These are phyloP conservation scores for Dendrocalamus latiflorus DNA, from an alignment of 202 grass and related monocot species.

Conservation along the genomic window DNA sequence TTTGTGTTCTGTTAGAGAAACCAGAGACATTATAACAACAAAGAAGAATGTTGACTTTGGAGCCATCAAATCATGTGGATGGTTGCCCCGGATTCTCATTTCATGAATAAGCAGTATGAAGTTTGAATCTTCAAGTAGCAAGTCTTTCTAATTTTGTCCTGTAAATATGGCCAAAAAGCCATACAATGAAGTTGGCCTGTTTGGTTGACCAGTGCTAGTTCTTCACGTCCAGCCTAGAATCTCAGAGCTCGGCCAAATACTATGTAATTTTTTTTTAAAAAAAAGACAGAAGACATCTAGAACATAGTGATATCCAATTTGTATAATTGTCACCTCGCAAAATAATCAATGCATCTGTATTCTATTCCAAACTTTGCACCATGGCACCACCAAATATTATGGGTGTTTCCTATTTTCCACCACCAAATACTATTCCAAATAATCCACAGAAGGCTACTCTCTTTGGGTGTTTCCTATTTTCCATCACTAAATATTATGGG, in stretches of 20 bases:
- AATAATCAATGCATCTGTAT: not conserved
- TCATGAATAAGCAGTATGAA: not conserved
- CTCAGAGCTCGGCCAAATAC: not conserved
- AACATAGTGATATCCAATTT: not conserved
- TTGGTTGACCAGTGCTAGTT: not conserved
- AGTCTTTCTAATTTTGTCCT: not conserved
- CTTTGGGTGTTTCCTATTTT: too few relatives aligned
- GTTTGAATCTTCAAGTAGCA: not conserved
- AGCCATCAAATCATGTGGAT: not conserved
- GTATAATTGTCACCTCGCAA: not conserved
- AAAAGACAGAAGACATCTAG: not conserved
- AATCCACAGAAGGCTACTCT: too few relatives aligned
- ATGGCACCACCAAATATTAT: not conserved
- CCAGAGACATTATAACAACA: not conserved
- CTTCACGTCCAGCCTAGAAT: not conserved
- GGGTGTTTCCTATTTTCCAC: too few relatives aligned
- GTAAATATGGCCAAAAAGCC: not conserved
- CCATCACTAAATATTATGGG: not conserved
- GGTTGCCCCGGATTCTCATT: not conserved
- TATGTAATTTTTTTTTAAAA: not conserved
- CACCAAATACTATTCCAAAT: too few relatives aligned
- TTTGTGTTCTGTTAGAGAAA: not conserved
- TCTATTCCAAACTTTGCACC: not conserved
- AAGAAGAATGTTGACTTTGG: not conserved
- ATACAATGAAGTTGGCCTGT: not conserved